phyloP scores from a whole-genome alignment of 805 yeast species.

The Metschnikowia continentalis region DNA sequence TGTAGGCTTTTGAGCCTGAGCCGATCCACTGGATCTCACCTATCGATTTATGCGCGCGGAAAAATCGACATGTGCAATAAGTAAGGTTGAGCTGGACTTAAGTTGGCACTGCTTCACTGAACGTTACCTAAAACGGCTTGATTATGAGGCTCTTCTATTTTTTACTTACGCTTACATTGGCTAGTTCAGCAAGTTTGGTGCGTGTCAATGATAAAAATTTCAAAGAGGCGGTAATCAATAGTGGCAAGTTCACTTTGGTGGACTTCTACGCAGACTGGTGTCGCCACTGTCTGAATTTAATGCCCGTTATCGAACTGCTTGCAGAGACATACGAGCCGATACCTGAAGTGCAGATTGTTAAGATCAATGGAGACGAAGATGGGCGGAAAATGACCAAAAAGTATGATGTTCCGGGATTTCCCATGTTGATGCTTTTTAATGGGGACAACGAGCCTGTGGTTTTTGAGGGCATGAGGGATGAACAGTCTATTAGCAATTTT shows the following conservation, averaged over 20 bases:
- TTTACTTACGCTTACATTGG: conserved; percentile 2
- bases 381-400: conserved; percentile 47
- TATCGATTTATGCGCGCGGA: not conserved
- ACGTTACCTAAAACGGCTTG: not conserved
- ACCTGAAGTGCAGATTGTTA: conserved; percentile 45
- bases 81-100: not conserved
- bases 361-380: conserved; percentile 56
- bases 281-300: conserved; percentile 57
- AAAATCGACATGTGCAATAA: not conserved
- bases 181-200: conserved; percentile 27
- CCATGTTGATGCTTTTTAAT: conserved; percentile 59
- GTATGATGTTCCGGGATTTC: conserved; percentile 59
- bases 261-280: conserved; percentile 68
- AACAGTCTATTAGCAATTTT: conserved; percentile 50
- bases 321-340: conserved; percentile 27
- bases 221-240: conserved; percentile 51
- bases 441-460: conserved; percentile 49
- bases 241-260: conserved; percentile 45
- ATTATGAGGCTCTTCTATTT: conserved; percentile 6
- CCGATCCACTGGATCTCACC: not conserved
- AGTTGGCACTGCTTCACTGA: not conserved
- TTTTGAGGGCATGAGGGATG: conserved; percentile 52
- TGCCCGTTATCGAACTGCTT: conserved; percentile 39
- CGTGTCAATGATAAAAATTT: conserved; percentile 48
- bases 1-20: not conserved